Percentiles rank a stretch among this genome's conserved stretches.
Evolutionary conservation across 1,139 yeast species (phyloP).

Genomic region (Pichia sp.): DNA sequence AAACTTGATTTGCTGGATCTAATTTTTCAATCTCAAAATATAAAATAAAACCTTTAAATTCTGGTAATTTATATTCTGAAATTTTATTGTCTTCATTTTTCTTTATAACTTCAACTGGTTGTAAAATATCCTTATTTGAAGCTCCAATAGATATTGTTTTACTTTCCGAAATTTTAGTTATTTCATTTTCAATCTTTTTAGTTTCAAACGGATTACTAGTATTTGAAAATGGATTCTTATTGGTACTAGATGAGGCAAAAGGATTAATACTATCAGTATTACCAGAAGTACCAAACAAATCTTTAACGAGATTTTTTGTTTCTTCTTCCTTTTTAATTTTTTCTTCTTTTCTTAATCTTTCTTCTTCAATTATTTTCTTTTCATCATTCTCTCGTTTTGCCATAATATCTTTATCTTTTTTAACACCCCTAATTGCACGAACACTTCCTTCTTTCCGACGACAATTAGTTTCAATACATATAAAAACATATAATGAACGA

Average conservation of each 20-base stretch:
- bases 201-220: slow-evolving; percentile 28
- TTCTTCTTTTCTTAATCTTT: slow-evolving; percentile 37
- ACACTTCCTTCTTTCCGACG: slow-evolving; percentile 63
- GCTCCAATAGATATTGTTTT: slow-evolving; percentile 21
- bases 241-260: slow-evolving; percentile 28
- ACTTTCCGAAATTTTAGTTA: slow-evolving; percentile 3
- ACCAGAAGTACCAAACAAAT: slow-evolving; percentile 30
- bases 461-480: slow-evolving; percentile 61
- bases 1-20: slow-evolving; percentile 30
- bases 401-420: slow-evolving; percentile 49
- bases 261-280: background rate
- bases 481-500: slow-evolving; percentile 72
- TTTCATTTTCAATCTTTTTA: slow-evolving; percentile 8
- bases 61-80: slow-evolving; percentile 33
- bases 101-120: background rate
- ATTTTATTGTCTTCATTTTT: slow-evolving; percentile 1
- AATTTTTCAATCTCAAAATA: slow-evolving; percentile 52
- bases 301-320: slow-evolving; percentile 35
- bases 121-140: slow-evolving; percentile 8
- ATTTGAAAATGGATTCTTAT: slow-evolving; percentile 19
- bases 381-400: slow-evolving; percentile 36
- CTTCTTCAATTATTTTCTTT: slow-evolving; percentile 27
- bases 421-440: slow-evolving; percentile 69
- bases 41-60: slow-evolving; percentile 57
- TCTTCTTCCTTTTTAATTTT: slow-evolving; percentile 29